Evolutionary conservation across 345 rosid genomes (phyloP), one percentile per base, ranked within the genome.

Genomic region (Clarkia xantiana): DNA sequence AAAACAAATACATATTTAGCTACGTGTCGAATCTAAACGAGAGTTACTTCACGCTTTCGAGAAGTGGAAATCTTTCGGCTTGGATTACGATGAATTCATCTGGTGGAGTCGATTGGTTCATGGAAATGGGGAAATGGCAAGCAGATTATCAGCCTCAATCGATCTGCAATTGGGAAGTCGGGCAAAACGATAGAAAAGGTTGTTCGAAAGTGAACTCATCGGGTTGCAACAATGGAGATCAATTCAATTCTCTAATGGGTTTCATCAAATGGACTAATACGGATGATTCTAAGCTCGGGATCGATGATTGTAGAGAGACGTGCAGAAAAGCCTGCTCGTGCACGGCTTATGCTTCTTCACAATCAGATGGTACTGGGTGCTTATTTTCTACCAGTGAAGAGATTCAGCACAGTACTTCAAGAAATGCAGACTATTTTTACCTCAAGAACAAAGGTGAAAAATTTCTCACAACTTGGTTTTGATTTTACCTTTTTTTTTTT

Each of bases 51-150:
- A 51, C 38, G 13, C 45, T 51, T 40, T 29, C 10, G 22, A 51
- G 11, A 25, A 42, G 47, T 13, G 50, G 42, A 7, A 0, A 25
- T 29, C 45, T 19, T 12, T 51, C 44, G 11, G 22, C 61, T 0
- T 62, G 67, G 67, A 44, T 62, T 13, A 54, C 45, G 29, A 36
- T 62, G 53, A 36, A 60, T 25, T 46, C 67, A 11, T 44, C 38
- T 2, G 52, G 67, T 40, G 47, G 25, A 18, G 18, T 57, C 18
- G 40, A 63, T 11, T 52, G 46, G 19, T 42, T 6, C 8, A 40
- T 14, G 42, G 34, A 29, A 29, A 5, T 29, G 36, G 36, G 36
- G 8, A 29, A 29, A 29, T 29, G 36, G 36, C 4, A 2, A 29
- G 36, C 36, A 29, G 36, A 3, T 4, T 29, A 29, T 29, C 2